Base-by-base conservation (phyloP, 192 early-diverging fungal genomes). In the Piromyces sp. region DNA sequence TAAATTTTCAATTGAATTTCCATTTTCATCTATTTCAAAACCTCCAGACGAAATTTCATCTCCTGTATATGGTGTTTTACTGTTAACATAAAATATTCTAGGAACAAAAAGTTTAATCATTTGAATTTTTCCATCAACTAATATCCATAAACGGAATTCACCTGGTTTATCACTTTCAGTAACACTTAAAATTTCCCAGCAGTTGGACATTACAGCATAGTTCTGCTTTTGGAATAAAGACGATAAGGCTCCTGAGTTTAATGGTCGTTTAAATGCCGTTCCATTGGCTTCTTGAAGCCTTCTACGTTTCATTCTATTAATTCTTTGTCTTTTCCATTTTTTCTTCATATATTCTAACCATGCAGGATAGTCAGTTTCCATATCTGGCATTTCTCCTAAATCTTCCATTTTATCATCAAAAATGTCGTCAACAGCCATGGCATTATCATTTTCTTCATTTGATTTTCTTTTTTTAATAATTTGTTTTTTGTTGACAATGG, bases 121-220 rank as follows among this genome's bases (percentile, higher is more conserved):
- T 82, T 95, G 91, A 80, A 98, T 82, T 30, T 89, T 87, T 31
- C 89, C 89, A 81, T 93, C 88, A 13, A 94, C 88, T 30, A 94
- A 81, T 17, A 93, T 89, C 96, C 96, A 99, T 17, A 96, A 88
- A n/a, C 87, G 87, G 80, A 96, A 96, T 85, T 95, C 94, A 29
- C 97, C 97, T 9, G 92, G 93, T 4, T 83, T 89, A 42, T 96
- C 95, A 12, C 94, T 95, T 68, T 92, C 93, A 6, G 88, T 88
- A 82, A 97, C 93, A 82, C 96, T 95, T 29, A 99, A 79, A 17
- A 99, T 88, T 81, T 97, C 91, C 96, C 96, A 97, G 5, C 87
- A 79, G 28, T 88, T 87, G 29, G 86, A 88, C 28, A 93, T 82
- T 30, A 97, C 87, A 26, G 89, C 88, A 38, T 86, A 84, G 13